Evolutionary conservation across 2,329 filamentous ascomycete species (phyloP), one percentile per base, ranked within the genome.

Genomic region (Talaromyces islandicus): DNA sequence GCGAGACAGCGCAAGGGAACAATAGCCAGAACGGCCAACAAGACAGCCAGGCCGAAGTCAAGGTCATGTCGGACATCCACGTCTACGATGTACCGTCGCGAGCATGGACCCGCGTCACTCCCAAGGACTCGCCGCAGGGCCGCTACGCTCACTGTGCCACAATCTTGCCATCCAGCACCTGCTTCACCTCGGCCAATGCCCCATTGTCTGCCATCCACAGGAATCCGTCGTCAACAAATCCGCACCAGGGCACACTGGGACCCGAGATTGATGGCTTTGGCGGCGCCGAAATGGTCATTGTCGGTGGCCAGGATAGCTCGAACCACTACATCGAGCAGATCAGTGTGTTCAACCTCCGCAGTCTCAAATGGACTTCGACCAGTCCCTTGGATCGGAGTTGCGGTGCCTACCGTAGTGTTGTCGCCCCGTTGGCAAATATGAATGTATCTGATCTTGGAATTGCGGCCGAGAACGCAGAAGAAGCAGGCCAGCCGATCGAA

Each of bases 301-400:
- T 97, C 7, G 94, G 94, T 62, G 94, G 94, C 0, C 94, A 99
- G 74, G 94, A 99, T 70, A 94, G 90, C 58, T 88, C 89, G n/a
- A 99, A 99, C 73, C 92, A 96, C 73, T 99, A 99, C 71, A 99
- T 99, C 66, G 93, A 99, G 75, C 92, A 99, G 75, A 95, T 99
- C 64, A 97, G 92, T 71, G 91, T 99, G 2, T 99, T 99, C 80
- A 99, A 99, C 69, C 80, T 99, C 27, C 86, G 94, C 54, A 97
- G 91, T 72, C 78, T 97, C 62, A 96, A 94, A 76, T 99, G 94
- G 94, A 96, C 91, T 1, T 91, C 90, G 19, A 97, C 92, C 1
- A 90, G 91, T 64, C 82, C 88, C 1, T 81, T 97, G 52, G 92
- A 92, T 56, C 91, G 93, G 74, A 96, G 91, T 69, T 99, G 94